Conservation (phyloP, 2,329 filamentous ascomycete genomes). For the Fusarium subtropicale region DNA sequence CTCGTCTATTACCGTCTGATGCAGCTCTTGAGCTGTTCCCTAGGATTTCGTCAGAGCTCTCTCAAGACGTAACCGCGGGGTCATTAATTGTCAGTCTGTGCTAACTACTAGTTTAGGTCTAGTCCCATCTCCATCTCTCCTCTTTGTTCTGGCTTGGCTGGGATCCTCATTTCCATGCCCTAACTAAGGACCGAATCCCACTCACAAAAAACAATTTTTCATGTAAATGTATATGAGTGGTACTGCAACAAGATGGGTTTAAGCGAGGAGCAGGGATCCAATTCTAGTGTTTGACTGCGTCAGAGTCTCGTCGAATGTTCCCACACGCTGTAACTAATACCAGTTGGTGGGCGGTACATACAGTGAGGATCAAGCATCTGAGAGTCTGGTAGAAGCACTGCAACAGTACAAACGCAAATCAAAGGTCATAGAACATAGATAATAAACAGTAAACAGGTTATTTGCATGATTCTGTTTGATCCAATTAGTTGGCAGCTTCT, state of each 20-base stretch:
- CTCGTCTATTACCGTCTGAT: conserved; percentile 2
- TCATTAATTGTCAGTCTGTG: conserved; percentile 7
- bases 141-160: conserved; percentile 10
- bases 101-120: conserved; percentile 3
- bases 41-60: conserved; percentile 10
- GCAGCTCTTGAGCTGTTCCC: neutral
- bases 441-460: conserved; percentile 15
- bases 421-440: no score
- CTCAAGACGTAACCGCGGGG: conserved; percentile 22
- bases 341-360: conserved; percentile 3
- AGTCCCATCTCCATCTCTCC: neutral
- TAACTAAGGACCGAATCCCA: conserved; percentile 30
- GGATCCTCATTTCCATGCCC: conserved; percentile 31
- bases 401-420: neutral
- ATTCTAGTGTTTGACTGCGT: conserved; percentile 33
- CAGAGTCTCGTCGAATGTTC: conserved; percentile 38
- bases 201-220: conserved; percentile 39
- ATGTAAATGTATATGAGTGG: neutral
- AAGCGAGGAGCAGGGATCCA: conserved; percentile 33
- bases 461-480: neutral
- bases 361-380: neutral
- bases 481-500: conserved; percentile 6
- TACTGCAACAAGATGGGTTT: conserved; percentile 36
- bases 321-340: conserved; percentile 24
- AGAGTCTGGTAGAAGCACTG: neutral